Percentiles rank a stretch among this genome's conserved stretches.
These are phyloP conservation scores for Dictyophora rubrovolvata DNA, from an alignment of 768 basidiomycete species.

Conservation along the genomic window DNA sequence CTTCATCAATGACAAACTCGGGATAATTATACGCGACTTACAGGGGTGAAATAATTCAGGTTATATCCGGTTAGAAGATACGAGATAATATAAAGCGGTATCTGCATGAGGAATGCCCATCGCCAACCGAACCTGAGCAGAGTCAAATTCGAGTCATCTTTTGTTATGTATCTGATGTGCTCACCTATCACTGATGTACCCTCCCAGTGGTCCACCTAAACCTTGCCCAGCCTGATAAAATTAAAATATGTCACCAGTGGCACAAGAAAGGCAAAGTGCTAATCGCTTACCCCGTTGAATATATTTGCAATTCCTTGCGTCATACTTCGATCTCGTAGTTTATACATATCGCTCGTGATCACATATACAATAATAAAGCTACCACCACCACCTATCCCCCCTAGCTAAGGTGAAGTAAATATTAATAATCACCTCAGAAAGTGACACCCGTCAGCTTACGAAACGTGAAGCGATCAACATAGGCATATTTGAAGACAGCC, in stretches of 20 bases:
- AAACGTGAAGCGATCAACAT: constrained; percentile 65
- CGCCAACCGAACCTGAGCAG: constrained; percentile 60
- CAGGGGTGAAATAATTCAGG: constrained; percentile 58
- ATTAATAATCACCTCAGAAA: background rate
- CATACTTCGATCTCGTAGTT: constrained; percentile 61
- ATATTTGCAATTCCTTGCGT: constrained; percentile 61
- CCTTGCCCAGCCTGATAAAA: constrained; percentile 55
- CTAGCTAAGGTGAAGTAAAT: constrained; percentile 32
- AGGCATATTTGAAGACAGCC: constrained; percentile 58
- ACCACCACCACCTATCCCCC: constrained; percentile 71
- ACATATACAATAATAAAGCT: constrained; percentile 65
- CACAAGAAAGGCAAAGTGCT: background rate
- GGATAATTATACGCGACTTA: constrained; percentile 21
- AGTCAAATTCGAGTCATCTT: background rate
- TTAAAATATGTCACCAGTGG: background rate
- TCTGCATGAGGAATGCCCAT: constrained; percentile 69
- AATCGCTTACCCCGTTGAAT: constrained; percentile 56
- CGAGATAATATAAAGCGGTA: constrained; percentile 56
- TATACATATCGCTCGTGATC: constrained; percentile 74
- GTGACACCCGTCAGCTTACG: constrained; percentile 32
- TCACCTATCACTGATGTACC: constrained; percentile 58
- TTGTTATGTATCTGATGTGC: background rate
- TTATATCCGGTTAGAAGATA: constrained; percentile 47
- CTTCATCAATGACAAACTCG: background rate
- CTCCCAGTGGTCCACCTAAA: constrained; percentile 68